Evolutionary conservation across 2,329 filamentous ascomycete genomes (phyloP).

Genomic region (Calonectria naviculata): DNA sequence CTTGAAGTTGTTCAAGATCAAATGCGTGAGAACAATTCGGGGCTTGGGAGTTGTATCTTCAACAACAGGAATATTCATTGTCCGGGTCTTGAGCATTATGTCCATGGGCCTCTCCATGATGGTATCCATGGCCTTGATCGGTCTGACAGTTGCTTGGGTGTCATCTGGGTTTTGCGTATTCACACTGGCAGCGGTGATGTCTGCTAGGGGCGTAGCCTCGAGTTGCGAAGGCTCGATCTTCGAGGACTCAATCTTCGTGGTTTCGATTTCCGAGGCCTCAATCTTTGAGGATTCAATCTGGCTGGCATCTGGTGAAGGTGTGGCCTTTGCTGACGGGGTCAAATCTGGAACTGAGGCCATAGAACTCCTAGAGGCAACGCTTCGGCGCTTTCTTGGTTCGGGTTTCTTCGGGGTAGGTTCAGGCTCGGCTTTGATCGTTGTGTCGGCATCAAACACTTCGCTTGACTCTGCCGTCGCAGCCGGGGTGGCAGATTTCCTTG

Average conservation of each 20-base stretch:
- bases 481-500: constrained; percentile 54
- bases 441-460: constrained; percentile 47
- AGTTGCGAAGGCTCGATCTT: constrained; percentile 28
- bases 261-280: constrained; percentile 42
- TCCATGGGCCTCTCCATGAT: constrained; percentile 92
- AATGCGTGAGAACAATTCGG: constrained; percentile 91
- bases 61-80: constrained; percentile 72
- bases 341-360: constrained; percentile 54
- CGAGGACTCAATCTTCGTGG: constrained; percentile 43
- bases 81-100: constrained; percentile 88
- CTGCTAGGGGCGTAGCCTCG: constrained; percentile 71
- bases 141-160: constrained; percentile 65
- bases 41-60: constrained; percentile 83
- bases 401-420: constrained; percentile 51
- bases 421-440: constrained; percentile 46
- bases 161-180: constrained; percentile 57
- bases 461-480: constrained; percentile 47
- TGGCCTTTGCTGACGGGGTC: constrained; percentile 59
- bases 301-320: constrained; percentile 66
- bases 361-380: constrained; percentile 55
- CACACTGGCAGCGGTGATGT: constrained; percentile 76
- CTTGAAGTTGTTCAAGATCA: constrained; percentile 97
- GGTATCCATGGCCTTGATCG: constrained; percentile 80
- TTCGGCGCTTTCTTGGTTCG: constrained; percentile 77
- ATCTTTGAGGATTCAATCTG: constrained; percentile 55